These are phyloP conservation scores for Oryza meyeriana DNA, from an alignment of 176 grass and related monocot genomes.

Conservation along the genomic window DNA sequence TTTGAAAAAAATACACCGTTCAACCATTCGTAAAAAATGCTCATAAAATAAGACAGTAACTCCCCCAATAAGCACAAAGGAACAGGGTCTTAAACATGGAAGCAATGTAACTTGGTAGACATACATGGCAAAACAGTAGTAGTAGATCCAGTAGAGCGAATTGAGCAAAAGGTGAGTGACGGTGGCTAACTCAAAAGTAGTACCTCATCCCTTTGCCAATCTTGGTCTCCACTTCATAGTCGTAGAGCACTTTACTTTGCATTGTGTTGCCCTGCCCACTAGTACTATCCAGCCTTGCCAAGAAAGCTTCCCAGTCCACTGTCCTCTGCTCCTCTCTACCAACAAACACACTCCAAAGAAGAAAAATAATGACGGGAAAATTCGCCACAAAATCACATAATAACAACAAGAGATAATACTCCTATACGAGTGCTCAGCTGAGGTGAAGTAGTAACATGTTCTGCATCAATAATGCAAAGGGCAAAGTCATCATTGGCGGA, in stretches of 20 bases:
- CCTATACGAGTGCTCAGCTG: too few relatives aligned
- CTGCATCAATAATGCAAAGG: not conserved
- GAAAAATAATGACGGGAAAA: not conserved
- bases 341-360: not conserved
- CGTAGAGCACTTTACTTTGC: not conserved
- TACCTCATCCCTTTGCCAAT: not conserved
- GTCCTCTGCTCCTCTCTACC: not conserved
- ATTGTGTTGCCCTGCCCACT: too few relatives aligned
- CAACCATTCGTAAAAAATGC: too few relatives aligned
- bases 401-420: not conserved
- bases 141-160: not conserved
- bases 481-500: not conserved
- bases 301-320: not conserved
- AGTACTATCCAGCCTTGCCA: not conserved
- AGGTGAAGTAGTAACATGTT: not conserved
- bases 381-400: not conserved
- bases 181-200: not conserved
- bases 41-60: too few relatives aligned
- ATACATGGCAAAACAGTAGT: not conserved
- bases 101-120: not conserved
- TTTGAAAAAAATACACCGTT: too few relatives aligned
- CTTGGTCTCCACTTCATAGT: conserved; percentile 1
- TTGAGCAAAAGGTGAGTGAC: not conserved
- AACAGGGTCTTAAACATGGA: not conserved
- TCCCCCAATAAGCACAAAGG: too few relatives aligned